Base-by-base conservation (phyloP, 768 basidiomycete genomes). In the Tulasnella sp. region DNA sequence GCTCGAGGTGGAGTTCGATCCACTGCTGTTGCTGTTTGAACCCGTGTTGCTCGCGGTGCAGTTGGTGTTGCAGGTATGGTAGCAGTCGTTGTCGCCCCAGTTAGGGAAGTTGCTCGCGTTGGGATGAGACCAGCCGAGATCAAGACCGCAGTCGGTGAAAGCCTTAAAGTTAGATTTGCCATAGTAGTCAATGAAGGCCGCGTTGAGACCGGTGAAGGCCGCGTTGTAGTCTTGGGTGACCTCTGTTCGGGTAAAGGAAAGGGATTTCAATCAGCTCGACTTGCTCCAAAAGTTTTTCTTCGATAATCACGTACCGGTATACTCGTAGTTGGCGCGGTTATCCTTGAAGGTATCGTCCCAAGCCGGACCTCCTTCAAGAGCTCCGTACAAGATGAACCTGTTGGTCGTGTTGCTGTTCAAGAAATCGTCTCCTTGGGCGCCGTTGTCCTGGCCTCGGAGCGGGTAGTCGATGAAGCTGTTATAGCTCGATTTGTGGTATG, bases 401-500 rank as follows among this genome's bases (percentile, higher is more conserved):
- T 72, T 72, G 37, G 49, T 42, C 19, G 71, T 72, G 49, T 72
- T 54, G 49, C 36, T 38, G 49, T 72, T 72, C 39, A 72, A 49
- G 71, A 72, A 72, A 19, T 72, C 71, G n/a, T 72, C 45, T 40
- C 45, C 71, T 42, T 72, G 71, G 19, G 15, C 15, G 34, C 45
- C 71, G 25, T 72, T 72, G 49, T 49, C 45, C 34, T 72, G 4
- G 25, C 71, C 71, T 31, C 71, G 39, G 34, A 72, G 22, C 2
- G 71, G 71, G 14, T 72, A 72, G 40, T 72, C 71, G 49, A 72
- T 72, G 71, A 72, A 72, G 71, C 71, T 72, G 40, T 72, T 72
- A 39, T 72, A 72, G 39, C 36, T 38, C 71, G 71, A 72, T 15
- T 72, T 72, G 71, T 72, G 71, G 71, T 72, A 72, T 1, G 71